phyloP scores from a whole-genome alignment of 2,329 filamentous ascomycete species.

The Ophiostoma ulmi region DNA sequence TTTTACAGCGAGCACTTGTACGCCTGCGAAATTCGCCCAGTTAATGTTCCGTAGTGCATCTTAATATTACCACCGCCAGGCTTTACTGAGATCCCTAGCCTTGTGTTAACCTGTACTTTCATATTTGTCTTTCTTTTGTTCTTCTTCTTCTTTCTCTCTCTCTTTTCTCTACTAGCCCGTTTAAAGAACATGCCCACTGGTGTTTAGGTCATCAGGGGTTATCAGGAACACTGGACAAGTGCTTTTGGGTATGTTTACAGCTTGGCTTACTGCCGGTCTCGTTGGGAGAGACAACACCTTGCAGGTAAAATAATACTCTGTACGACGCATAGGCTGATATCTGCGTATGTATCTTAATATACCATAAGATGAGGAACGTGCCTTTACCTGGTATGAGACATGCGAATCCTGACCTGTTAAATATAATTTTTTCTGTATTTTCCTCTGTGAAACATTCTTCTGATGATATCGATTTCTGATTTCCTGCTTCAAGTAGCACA shows the following conservation, averaged over 20 bases:
- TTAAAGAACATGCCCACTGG: neutral
- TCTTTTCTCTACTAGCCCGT: neutral
- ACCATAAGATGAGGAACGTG: neutral
- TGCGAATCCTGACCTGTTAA: neutral
- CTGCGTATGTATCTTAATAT: neutral
- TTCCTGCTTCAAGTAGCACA: neutral
- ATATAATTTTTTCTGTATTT: neutral
- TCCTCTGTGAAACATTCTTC: no score
- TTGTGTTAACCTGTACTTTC: neutral
- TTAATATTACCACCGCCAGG: neutral
- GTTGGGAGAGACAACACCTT: slow-evolving; percentile 7
- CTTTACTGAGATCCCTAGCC: neutral
- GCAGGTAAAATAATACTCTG: neutral
- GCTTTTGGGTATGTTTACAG: neutral
- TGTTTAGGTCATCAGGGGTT: neutral
- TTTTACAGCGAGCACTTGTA: neutral
- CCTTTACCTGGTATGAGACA: neutral
- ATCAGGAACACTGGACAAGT: neutral
- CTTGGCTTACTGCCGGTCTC: slow-evolving; percentile 8
- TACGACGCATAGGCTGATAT: neutral
- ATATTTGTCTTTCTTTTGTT: neutral
- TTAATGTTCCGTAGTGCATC: slow-evolving; percentile 7
- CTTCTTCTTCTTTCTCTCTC: no score
- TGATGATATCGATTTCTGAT: no score
- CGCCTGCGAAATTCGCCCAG: neutral